These are phyloP conservation scores for Alternaria metachromatica DNA, from an alignment of 2,329 filamentous ascomycete genomes.

Conservation along the genomic window DNA sequence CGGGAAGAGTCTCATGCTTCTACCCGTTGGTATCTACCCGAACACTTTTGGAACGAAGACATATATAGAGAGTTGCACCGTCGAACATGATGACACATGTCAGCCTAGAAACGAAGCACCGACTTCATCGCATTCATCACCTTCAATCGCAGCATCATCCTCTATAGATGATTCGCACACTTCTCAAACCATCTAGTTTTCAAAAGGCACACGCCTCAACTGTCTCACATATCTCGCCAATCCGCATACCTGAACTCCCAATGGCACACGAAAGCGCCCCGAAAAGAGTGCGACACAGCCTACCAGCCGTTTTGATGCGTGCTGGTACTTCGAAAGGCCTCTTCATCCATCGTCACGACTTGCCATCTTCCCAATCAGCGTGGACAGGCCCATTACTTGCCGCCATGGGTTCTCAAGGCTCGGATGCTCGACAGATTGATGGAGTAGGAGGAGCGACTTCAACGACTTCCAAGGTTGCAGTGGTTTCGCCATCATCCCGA, in stretches of 20 bases:
- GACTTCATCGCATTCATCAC: neutral
- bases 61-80: neutral
- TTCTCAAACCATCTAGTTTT: neutral
- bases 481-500: slow-evolving; percentile 61
- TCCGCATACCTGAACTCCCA: slow-evolving; percentile 8
- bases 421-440: slow-evolving; percentile 71
- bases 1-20: neutral
- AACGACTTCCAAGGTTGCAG: slow-evolving; percentile 72
- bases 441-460: slow-evolving; percentile 73
- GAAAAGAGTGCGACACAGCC: slow-evolving; percentile 23
- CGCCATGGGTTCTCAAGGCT: slow-evolving; percentile 70
- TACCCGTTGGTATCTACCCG: neutral
- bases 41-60: neutral
- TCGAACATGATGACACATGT: neutral
- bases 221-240: slow-evolving; percentile 2
- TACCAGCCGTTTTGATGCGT: slow-evolving; percentile 50
- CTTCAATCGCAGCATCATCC: neutral
- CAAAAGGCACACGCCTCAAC: slow-evolving; percentile 5
- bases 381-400: slow-evolving; percentile 63
- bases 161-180: slow-evolving; percentile 12
- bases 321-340: slow-evolving; percentile 51
- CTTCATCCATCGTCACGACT: slow-evolving; percentile 56
- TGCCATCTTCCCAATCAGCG: slow-evolving; percentile 54
- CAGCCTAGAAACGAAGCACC: neutral
- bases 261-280: slow-evolving; percentile 17